Conservation (phyloP, 345 rosid genomes). For the Gossypium rotundifolium region DNA sequence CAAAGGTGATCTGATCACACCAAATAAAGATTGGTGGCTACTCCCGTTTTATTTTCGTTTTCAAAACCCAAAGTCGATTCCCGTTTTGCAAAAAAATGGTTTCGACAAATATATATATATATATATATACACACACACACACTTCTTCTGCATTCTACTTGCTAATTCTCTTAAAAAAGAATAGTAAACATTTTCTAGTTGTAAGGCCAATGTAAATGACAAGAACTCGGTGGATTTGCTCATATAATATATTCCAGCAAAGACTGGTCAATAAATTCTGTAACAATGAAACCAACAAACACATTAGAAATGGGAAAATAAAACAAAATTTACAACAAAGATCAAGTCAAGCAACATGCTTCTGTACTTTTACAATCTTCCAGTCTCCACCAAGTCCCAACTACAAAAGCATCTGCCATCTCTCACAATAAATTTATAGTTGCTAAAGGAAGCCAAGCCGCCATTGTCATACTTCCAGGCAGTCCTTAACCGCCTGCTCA, state of each 20-base stretch:
- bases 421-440: slow-evolving; percentile 12
- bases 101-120: too few relatives aligned
- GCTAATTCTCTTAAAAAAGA: neutral
- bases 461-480: slow-evolving; percentile 45
- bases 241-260: neutral
- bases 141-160: neutral
- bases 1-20: too few relatives aligned
- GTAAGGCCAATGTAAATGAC: neutral
- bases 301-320: slow-evolving; percentile 1
- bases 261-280: neutral
- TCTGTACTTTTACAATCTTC: neutral
- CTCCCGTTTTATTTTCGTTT: too few relatives aligned
- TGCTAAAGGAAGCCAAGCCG: neutral
- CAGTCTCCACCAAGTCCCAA: neutral
- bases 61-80: too few relatives aligned
- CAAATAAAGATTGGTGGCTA: too few relatives aligned
- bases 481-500: slow-evolving; percentile 52
- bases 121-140: too few relatives aligned
- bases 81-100: too few relatives aligned
- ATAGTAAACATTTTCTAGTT: neutral
- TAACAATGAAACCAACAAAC: neutral
- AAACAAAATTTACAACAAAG: slow-evolving; percentile 2
- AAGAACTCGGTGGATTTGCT: neutral
- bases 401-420: slow-evolving; percentile 7
- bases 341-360: neutral